These are phyloP conservation scores for Penicillium psychrosexuale DNA, from an alignment of 2,329 filamentous ascomycete genomes.

Conservation along the genomic window DNA sequence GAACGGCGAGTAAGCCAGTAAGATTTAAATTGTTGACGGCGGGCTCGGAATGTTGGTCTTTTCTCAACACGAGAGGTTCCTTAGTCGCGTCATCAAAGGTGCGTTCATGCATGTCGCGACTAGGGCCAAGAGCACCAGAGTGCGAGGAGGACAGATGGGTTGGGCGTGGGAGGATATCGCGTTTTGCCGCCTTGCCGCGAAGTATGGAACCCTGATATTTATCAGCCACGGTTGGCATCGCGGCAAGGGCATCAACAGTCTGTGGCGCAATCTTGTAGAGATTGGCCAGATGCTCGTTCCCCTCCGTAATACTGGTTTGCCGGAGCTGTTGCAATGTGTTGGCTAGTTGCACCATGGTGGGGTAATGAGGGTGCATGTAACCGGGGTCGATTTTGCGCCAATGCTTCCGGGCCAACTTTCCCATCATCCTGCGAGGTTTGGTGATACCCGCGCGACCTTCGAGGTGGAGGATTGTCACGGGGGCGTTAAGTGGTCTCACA, in stretches of 20 bases:
- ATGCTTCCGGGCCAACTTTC: slow-evolving; percentile 30
- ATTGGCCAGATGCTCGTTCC: slow-evolving; percentile 28
- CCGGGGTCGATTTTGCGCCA: slow-evolving; percentile 40
- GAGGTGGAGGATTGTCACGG: slow-evolving; percentile 31
- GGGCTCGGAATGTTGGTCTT: background rate
- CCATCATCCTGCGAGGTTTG: slow-evolving; percentile 29
- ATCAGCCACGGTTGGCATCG: slow-evolving; percentile 41
- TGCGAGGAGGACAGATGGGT: background rate
- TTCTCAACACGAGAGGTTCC: background rate
- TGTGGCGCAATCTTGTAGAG: slow-evolving; percentile 33
- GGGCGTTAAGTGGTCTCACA: slow-evolving; percentile 28
- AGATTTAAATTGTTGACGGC: background rate
- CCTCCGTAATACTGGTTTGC: slow-evolving; percentile 34
- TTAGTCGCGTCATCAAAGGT: background rate
- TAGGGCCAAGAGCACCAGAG: slow-evolving; percentile 13
- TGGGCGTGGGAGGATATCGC: background rate
- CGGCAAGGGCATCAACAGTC: slow-evolving; percentile 37
- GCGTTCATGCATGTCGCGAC: background rate
- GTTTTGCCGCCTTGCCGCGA: slow-evolving; percentile 27
- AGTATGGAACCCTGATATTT: slow-evolving; percentile 43
- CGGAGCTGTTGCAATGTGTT: slow-evolving; percentile 39
- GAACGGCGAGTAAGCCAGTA: background rate
- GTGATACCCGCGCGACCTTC: slow-evolving; percentile 22
- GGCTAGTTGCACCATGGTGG: slow-evolving; percentile 44
- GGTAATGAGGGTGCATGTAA: slow-evolving; percentile 45